These are phyloP conservation scores for Geoglossum cookeanum DNA, from an alignment of 2,329 filamentous ascomycete species.

Conservation along the genomic window DNA sequence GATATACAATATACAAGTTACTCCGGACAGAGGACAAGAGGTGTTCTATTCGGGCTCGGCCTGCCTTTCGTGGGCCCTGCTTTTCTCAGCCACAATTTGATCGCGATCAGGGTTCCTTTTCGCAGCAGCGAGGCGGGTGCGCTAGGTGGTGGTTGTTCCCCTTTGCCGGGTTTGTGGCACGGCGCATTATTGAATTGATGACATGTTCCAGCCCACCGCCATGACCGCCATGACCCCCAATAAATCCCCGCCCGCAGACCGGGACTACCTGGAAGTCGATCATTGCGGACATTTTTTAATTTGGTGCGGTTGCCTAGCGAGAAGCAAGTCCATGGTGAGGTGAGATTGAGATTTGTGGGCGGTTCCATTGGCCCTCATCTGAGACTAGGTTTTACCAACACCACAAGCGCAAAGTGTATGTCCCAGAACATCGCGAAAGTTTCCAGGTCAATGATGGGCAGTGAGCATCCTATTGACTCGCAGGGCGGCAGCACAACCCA, in stretches of 20 bases:
- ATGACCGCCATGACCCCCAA: not conserved
- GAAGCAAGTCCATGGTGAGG: not conserved
- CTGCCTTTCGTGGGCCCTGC: not conserved
- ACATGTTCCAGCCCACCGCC: not conserved
- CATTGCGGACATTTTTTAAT: slow-evolving; percentile 2
- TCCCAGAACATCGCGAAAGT: too few relatives aligned
- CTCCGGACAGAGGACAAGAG: too few relatives aligned
- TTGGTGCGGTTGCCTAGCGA: not conserved
- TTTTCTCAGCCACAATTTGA: not conserved
- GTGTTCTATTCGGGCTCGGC: too few relatives aligned
- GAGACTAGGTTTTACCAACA: not conserved
- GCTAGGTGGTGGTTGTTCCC: not conserved
- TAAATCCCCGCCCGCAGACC: not conserved
- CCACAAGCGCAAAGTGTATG: not conserved
- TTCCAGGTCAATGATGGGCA: not conserved
- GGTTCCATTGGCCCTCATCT: not conserved
- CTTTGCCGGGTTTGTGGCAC: not conserved
- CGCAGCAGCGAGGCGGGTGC: not conserved
- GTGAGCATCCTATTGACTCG: not conserved
- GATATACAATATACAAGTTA: too few relatives aligned
- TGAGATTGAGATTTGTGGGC: not conserved
- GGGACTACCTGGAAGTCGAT: not conserved
- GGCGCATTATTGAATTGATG: not conserved
- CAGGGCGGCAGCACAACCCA: not conserved
- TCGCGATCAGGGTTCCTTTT: not conserved